Conservation (phyloP, 371 early-diverging fungal species). For the Lichtheimia ornata region DNA sequence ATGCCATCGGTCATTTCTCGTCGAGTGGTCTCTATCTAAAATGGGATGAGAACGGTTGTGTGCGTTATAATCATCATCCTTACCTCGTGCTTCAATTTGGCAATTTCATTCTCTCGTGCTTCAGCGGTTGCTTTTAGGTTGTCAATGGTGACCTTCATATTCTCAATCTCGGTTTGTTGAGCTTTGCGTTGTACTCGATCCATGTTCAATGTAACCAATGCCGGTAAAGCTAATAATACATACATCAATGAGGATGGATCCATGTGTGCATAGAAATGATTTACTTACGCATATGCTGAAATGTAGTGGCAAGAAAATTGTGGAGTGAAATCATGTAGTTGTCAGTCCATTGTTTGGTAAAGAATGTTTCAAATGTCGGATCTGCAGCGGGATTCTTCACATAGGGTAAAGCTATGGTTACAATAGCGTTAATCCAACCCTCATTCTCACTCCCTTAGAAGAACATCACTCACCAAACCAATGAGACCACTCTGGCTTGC, state of each 20-base stretch:
- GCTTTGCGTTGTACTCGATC: conserved; percentile 60
- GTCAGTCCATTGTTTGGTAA: conserved; percentile 69
- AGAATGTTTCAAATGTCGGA: conserved; percentile 64
- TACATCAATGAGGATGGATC: neutral
- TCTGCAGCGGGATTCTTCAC: conserved; percentile 64
- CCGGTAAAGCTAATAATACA: conserved; percentile 54
- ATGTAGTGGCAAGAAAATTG: conserved; percentile 69
- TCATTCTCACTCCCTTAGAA: neutral
- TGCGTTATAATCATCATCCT: neutral
- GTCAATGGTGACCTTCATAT: conserved; percentile 53
- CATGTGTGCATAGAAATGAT: neutral
- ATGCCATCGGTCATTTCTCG: conserved; percentile 55
- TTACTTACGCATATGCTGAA: conserved; percentile 68
- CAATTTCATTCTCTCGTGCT: conserved; percentile 55
- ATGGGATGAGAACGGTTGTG: neutral
- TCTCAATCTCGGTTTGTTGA: conserved; percentile 60
- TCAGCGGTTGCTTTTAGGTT: conserved; percentile 52
- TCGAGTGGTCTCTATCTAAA: conserved; percentile 35
- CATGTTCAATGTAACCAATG: conserved; percentile 59
- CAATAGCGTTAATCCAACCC: neutral
- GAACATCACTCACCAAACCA: conserved; percentile 62
- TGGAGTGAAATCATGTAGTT: conserved; percentile 64
- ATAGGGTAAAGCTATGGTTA: conserved; percentile 57
- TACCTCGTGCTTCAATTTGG: conserved; percentile 45
- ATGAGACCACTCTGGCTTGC: conserved; percentile 63